Conservation (phyloP, 129 eudicot genomes). For the Pseudognaphalium luteoalbum region DNA sequence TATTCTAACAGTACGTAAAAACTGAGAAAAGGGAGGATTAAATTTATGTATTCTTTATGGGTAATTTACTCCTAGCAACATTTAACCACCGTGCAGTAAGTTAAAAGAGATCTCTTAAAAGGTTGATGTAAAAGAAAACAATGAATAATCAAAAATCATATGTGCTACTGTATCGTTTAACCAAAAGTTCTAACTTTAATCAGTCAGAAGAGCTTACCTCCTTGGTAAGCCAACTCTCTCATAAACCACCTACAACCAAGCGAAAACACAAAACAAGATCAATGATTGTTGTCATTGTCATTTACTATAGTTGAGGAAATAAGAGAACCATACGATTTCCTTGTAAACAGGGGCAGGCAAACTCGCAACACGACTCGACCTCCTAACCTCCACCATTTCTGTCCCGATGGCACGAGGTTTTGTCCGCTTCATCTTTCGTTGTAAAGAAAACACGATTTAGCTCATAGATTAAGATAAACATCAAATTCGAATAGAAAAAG, state of each 20-base stretch:
- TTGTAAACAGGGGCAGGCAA: slow-evolving; percentile 71
- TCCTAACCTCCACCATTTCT: slow-evolving; percentile 80
- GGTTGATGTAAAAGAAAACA: not conserved
- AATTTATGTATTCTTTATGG: too few species aligned
- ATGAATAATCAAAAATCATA: not conserved
- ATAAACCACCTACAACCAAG: slow-evolving; percentile 42
- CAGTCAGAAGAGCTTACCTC: slow-evolving; percentile 34
- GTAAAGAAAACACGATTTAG: not conserved
- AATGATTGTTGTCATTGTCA: not conserved
- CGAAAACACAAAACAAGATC: not conserved
- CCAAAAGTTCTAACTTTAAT: too few species aligned
- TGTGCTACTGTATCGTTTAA: too few species aligned
- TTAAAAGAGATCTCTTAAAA: not conserved
- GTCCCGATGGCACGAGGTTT: slow-evolving; percentile 61
- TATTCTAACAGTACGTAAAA: too few species aligned
- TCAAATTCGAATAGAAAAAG: not conserved
- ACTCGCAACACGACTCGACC: slow-evolving; percentile 66
- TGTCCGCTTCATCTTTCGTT: slow-evolving; percentile 56
- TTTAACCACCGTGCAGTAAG: too few species aligned
- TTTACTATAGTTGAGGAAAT: not conserved
- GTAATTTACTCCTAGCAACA: too few species aligned
- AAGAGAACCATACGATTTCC: slow-evolving; percentile 47
- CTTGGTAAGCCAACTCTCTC: slow-evolving; percentile 50
- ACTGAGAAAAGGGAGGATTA: too few species aligned
- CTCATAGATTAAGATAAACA: not conserved